Evolutionary conservation across 2,329 filamentous ascomycete species (phyloP), one percentile per base, ranked within the genome.

Genomic region (Gyromitra esculenta): DNA sequence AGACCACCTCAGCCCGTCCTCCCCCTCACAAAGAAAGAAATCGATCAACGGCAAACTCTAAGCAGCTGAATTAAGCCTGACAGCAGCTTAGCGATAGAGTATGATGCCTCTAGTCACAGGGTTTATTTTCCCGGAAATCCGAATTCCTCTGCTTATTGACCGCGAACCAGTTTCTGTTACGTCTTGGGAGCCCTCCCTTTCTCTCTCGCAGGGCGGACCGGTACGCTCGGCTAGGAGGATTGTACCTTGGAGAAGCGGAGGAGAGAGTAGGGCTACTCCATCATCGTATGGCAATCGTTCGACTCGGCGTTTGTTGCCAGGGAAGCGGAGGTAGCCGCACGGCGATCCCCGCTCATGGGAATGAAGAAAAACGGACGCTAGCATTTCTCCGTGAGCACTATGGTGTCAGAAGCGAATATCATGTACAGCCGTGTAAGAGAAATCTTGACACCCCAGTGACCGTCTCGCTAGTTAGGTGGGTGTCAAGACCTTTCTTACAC

Each of bases 281-380:
- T 52, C 41, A 67, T 50, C 52, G 6, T 52, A 62, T 43, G 39
- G 72, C 5, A 57, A 63, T 50, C 37, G 54, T 77, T 66, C 60
- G 54, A 63, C 60, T 35, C 25, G 57, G 35, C 31, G 21, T 35
- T 21, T 13, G 25, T 2, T 8, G 35, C 54, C 1, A 52, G 48
- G 54, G 13, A 35, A 37, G 54, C 75, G 75, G 75, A 77, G 72
- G 54, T 57, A 68, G 75, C 65, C 75, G 75, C 43, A 66, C 75
- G 75, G 72, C 75, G 72, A 67, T 64, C 54, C 59, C 75, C 75
- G 75, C 48, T 37, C 8, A 21, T 54, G 50, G 18, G 48, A 43
- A 31, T 4, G 25, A 31, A 31, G 25, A 31, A 31, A 8, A 52
- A 13, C 11, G 31, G 48, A 21, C 21, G 39, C 39, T 57, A 37